Evolutionary conservation across 345 rosid species (phyloP).

Genomic region (Erodium maritimum): DNA sequence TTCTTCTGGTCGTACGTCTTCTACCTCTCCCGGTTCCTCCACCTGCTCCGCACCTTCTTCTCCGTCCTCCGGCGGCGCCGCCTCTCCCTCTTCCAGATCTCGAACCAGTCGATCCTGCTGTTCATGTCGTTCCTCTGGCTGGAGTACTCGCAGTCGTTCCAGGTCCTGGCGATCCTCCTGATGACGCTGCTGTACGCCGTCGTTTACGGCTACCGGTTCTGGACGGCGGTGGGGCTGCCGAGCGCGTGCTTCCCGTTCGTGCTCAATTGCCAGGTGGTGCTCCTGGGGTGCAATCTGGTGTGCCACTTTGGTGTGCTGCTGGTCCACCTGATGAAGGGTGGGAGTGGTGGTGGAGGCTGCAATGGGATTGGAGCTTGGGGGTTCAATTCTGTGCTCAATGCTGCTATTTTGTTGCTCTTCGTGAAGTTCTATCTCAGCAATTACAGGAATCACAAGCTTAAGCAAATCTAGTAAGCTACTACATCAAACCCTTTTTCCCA

Average conservation of each 20-base stretch:
- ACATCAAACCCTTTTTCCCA: no score
- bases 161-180: conserved; percentile 61
- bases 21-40: conserved; percentile 79
- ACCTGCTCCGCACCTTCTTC: conserved; percentile 61
- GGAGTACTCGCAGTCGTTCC: conserved; percentile 80
- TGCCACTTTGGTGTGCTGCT: conserved; percentile 72
- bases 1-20: conserved; percentile 93
- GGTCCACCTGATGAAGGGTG: conserved; percentile 69
- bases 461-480: no score
- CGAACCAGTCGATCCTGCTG: conserved; percentile 57
- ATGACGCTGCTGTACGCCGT: conserved; percentile 56
- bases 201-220: conserved; percentile 86
- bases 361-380: conserved; percentile 88
- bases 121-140: conserved; percentile 85
- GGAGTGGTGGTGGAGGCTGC: conserved; percentile 82
- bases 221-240: conserved; percentile 74
- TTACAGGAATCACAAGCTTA: conserved; percentile 13
- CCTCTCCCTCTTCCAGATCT: conserved; percentile 44
- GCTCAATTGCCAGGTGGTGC: conserved; percentile 46
- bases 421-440: conserved; percentile 53
- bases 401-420: conserved; percentile 42
- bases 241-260: conserved; percentile 66
- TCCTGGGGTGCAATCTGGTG: conserved; percentile 47
- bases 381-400: conserved; percentile 65
- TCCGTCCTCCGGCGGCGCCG: conserved; percentile 38